Evolutionary conservation across 768 basidiomycete species (phyloP), one percentile per base, ranked within the genome.

Genomic region (Phanerochaete carnosa): DNA sequence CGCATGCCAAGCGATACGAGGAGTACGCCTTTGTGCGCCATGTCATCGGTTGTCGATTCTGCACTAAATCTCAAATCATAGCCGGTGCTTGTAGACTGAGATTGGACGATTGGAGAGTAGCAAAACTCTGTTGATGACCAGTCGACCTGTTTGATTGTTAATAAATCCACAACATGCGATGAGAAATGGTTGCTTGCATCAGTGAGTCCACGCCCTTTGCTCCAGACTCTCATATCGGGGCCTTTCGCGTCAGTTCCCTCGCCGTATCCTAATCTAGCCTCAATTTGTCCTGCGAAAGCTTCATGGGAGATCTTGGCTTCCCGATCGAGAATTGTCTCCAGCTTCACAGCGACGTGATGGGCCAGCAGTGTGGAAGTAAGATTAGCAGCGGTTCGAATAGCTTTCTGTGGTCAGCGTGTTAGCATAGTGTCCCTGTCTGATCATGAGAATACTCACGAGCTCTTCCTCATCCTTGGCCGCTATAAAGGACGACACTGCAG

Each of bases 81-180:
- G 7, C 92, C 91, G 11, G 83, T 79, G 61, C 80, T 83, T 35
- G 89, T 89, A 8, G 92, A 90, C 45, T 89, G 89, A 6, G 95
- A 98, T 66, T 98, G 96, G 70, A 98, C 92, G 72, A 98, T 95
- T 1, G 96, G 95, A 2, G 92, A 85, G 73, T 96, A 98, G 66
- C 92, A 91, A 75, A 95, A 96, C 73, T 99, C 97, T 6, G 90
- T 89, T 2, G 87, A 82, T n/a, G 79, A 77, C 85, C 92, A 96
- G 70, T 99, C 94, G 58, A 94, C 82, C 92, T 97, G 67, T 15
- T n/a, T 60, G 55, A 59, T 19, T 19, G 49, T 51, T 62, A 61
- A 61, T 37, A 32, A 0, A 19, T 58, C 32, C 45, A 54, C 43
- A 53, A 59, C 16, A 55, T 46, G 28, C 26, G 45, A 54, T 16